Conservation (phyloP, 2,329 filamentous ascomycete species). For the Claviceps sp. region DNA sequence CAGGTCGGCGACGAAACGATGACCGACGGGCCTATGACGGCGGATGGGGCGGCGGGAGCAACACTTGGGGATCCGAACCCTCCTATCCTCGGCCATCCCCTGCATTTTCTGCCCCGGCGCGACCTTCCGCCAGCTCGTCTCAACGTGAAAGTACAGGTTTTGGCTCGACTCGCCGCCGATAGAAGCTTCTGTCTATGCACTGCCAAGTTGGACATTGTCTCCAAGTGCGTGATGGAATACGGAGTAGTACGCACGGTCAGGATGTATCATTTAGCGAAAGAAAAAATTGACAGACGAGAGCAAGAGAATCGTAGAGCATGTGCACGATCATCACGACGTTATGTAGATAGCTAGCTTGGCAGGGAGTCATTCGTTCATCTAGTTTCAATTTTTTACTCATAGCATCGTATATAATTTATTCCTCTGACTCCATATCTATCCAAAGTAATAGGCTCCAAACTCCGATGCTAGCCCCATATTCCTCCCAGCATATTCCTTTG, state of each 20-base stretch:
- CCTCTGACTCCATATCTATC: constrained; percentile 4
- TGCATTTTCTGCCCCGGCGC: constrained; percentile 15
- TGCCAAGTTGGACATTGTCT: too few relatives aligned
- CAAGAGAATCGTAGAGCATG: neutral
- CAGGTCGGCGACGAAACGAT: constrained; percentile 33
- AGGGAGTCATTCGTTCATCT: neutral
- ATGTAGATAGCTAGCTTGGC: neutral
- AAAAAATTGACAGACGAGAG: neutral
- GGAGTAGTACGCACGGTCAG: too few relatives aligned
- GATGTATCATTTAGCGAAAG: too few relatives aligned
- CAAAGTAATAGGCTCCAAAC: constrained; percentile 3
- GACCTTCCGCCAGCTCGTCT: constrained; percentile 23
- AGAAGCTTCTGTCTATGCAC: neutral
- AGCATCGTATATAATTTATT: neutral
- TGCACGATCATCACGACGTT: neutral
- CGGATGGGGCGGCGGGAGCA: constrained; percentile 20
- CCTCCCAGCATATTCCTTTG: neutral
- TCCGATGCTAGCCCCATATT: constrained; percentile 7
- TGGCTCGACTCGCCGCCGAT: constrained; percentile 52
- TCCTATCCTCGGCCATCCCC: constrained; percentile 11
- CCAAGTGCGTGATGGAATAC: too few relatives aligned
- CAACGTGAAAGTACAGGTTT: constrained; percentile 60
- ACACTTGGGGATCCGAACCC: constrained; percentile 9
- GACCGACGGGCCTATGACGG: constrained; percentile 10
- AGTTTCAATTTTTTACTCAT: too few relatives aligned